Conservation (phyloP, 345 rosid species). For the Erucastrum elatum region DNA sequence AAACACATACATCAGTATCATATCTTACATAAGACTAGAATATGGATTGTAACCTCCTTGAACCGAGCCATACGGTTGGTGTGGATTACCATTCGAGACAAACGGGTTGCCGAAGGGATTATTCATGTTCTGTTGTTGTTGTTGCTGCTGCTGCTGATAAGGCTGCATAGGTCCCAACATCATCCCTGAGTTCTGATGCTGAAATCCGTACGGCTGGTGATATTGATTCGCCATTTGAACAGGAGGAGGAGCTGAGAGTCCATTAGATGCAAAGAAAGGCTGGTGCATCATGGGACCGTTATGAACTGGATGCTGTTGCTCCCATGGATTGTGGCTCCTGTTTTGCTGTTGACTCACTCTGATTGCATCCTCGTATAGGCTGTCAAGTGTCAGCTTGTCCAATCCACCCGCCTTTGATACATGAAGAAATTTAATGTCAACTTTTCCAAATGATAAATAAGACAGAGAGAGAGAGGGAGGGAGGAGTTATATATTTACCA, state of each 20-base stretch:
- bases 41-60: conserved; percentile 43
- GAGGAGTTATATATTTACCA: conserved; percentile 47
- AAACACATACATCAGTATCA: conserved; percentile 4
- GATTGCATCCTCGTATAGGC: conserved; percentile 94
- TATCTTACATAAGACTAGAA: conserved; percentile 26
- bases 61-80: conserved; percentile 25
- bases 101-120: conserved; percentile 42
- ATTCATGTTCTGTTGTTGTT: conserved; percentile 31
- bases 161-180: conserved; percentile 52
- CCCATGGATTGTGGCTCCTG: conserved; percentile 88
- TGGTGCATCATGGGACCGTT: conserved; percentile 57
- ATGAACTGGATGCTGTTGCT: conserved; percentile 47
- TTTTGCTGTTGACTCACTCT: conserved; percentile 68
- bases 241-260: conserved; percentile 30
- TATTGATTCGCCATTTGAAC: conserved; percentile 34
- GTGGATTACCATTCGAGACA: conserved; percentile 33
- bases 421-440: conserved; percentile 6
- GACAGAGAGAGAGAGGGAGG: not conserved
- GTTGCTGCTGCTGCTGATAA: conserved; percentile 21
- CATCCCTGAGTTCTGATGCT: conserved; percentile 58
- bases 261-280: conserved; percentile 28
- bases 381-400: conserved; percentile 88
- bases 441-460: not conserved
- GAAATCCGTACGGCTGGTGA: conserved; percentile 29
- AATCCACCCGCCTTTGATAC: conserved; percentile 81